Conservation (phyloP, 169 alveolate species). For the Theileria orientalis region DNA sequence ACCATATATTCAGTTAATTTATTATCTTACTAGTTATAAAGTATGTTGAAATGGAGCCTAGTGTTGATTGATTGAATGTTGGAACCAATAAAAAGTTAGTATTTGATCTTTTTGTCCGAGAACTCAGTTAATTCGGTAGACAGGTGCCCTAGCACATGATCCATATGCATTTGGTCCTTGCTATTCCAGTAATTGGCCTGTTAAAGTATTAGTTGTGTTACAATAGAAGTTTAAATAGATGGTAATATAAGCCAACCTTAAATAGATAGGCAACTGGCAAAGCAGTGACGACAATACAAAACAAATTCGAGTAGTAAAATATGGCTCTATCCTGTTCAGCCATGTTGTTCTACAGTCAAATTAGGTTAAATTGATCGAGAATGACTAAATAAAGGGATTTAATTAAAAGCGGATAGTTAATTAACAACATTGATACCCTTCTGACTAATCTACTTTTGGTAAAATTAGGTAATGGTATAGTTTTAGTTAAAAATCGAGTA, state of each 20-base stretch:
- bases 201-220: neutral
- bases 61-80: neutral
- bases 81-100: neutral
- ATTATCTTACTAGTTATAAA: neutral
- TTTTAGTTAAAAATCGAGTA: constrained; percentile 30
- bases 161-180: constrained; percentile 42
- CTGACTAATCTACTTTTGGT: constrained; percentile 49
- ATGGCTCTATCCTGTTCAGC: constrained; percentile 64
- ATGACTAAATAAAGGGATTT: neutral
- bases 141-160: constrained; percentile 35
- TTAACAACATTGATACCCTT: constrained; percentile 31
- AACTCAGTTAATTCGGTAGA: constrained; percentile 13
- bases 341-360: constrained; percentile 29
- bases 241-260: constrained; percentile 35
- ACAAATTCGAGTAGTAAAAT: constrained; percentile 59
- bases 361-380: neutral
- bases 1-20: neutral
- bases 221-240: neutral
- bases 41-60: neutral
- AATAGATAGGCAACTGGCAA: constrained; percentile 56
- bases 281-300: constrained; percentile 52
- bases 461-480: constrained; percentile 63
- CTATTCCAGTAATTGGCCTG: constrained; percentile 67
- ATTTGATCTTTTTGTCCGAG: constrained; percentile 6
- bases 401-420: neutral